Conservation (phyloP, 2,329 filamentous ascomycete species). For the Trichoderma oligosporum region DNA sequence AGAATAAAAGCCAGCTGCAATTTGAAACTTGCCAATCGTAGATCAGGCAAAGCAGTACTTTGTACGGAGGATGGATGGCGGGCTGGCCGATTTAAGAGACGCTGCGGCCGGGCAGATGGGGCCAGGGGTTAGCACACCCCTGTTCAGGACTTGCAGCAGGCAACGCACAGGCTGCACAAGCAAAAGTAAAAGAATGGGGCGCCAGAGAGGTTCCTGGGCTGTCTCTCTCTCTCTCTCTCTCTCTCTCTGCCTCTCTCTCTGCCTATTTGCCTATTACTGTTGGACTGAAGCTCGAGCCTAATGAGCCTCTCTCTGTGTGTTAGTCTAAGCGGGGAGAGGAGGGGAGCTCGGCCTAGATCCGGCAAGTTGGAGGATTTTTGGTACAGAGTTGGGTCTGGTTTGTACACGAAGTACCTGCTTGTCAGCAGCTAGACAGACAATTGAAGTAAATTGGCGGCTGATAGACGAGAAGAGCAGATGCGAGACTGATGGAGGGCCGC, state of each 20-base stretch:
- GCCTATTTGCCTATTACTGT: neutral
- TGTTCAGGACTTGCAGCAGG: constrained; percentile 12
- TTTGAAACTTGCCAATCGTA: constrained; percentile 21
- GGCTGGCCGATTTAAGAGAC: constrained; percentile 32
- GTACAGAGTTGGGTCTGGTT: neutral
- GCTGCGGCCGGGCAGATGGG: constrained; percentile 19
- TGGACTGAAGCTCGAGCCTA: constrained; percentile 13
- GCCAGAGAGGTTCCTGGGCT: neutral
- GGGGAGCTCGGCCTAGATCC: constrained; percentile 2
- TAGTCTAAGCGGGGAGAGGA: constrained; percentile 6
- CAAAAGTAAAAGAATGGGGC: neutral
- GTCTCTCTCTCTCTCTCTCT: no score
- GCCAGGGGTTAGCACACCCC: constrained; percentile 14
- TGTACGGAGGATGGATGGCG: constrained; percentile 16
- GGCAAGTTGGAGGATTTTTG: neutral
- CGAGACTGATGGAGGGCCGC: neutral
- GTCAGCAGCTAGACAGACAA: constrained; percentile 8
- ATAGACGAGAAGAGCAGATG: neutral
- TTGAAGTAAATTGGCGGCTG: neutral
- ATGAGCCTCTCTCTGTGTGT: neutral
- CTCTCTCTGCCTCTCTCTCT: no score
- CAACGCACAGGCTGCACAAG: constrained; percentile 3
- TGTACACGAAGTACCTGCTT: neutral
- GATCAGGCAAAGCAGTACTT: constrained; percentile 16
- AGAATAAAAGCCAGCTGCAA: constrained; percentile 24